These are phyloP conservation scores for Blastocystis sp. DNA, from an alignment of 352 stramenopile species.

Conservation along the genomic window DNA sequence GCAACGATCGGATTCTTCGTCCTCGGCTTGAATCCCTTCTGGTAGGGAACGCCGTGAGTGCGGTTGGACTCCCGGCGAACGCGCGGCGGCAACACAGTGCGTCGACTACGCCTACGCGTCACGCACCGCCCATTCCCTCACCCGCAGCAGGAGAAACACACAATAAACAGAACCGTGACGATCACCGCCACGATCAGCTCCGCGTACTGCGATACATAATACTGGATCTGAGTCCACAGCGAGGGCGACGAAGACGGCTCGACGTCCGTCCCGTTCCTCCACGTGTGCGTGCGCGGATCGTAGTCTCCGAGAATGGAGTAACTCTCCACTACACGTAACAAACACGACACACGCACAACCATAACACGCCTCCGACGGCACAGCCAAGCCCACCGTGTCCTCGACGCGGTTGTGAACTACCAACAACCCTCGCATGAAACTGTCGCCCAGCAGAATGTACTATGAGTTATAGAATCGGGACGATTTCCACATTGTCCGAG, in stretches of 20 bases:
- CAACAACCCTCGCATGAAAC: slow-evolving; percentile 19
- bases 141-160: background rate
- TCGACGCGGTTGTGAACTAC: slow-evolving; percentile 19
- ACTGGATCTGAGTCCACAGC: background rate
- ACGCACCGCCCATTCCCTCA: background rate
- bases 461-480: background rate
- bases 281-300: slow-evolving; percentile 24
- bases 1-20: too few relatives aligned
- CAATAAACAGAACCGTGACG: background rate
- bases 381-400: slow-evolving; percentile 2
- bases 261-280: background rate
- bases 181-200: background rate
- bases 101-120: background rate
- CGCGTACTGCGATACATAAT: slow-evolving; percentile 3
- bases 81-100: background rate
- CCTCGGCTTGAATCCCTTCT: background rate
- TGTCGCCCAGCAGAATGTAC: slow-evolving; percentile 37
- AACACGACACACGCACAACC: background rate
- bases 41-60: slow-evolving; percentile 1
- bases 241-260: background rate
- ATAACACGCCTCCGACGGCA: slow-evolving; percentile 9
- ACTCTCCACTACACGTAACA: background rate
- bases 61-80: background rate
- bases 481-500: background rate
- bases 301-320: slow-evolving; percentile 19